Conservation (phyloP, 352 stramenopile species). For the Globisporangium takayamanum region DNA sequence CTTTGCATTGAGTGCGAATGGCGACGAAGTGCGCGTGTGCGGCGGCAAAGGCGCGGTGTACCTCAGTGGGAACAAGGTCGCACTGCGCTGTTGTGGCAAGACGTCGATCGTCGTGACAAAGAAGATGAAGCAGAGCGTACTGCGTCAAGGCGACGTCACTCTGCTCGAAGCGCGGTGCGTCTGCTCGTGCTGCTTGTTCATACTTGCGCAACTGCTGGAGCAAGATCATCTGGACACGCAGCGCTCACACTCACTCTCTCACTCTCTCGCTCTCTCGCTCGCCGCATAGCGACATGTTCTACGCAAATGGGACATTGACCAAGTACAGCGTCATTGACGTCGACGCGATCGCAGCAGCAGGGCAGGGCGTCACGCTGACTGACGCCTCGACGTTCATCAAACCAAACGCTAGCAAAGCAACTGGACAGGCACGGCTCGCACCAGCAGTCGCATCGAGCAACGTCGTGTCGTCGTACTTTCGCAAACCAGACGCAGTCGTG, state of each 20-base stretch:
- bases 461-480: slow-evolving; percentile 40
- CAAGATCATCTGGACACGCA: not conserved
- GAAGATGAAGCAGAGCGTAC: slow-evolving; percentile 65
- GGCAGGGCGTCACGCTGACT: slow-evolving; percentile 24
- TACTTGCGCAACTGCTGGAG: not conserved
- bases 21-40: slow-evolving; percentile 51
- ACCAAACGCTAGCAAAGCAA: not conserved
- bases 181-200: not conserved
- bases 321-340: slow-evolving; percentile 80
- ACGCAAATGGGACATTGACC: slow-evolving; percentile 75
- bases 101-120: slow-evolving; percentile 67
- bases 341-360: slow-evolving; percentile 14
- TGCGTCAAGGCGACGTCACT: slow-evolving; percentile 68
- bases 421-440: no score
- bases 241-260: not conserved
- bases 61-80: slow-evolving; percentile 55
- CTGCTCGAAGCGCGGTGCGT: slow-evolving; percentile 48
- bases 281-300: slow-evolving; percentile 52
- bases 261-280: not conserved
- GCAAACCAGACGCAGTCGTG: slow-evolving; percentile 3
- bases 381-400: slow-evolving; percentile 10
- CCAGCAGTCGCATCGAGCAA: slow-evolving; percentile 3
- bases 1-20: slow-evolving; percentile 34
- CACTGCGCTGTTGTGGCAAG: slow-evolving; percentile 72
- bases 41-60: slow-evolving; percentile 65